Conservation (phyloP, 2,329 filamentous ascomycete species). For the Beauveria sp. region DNA sequence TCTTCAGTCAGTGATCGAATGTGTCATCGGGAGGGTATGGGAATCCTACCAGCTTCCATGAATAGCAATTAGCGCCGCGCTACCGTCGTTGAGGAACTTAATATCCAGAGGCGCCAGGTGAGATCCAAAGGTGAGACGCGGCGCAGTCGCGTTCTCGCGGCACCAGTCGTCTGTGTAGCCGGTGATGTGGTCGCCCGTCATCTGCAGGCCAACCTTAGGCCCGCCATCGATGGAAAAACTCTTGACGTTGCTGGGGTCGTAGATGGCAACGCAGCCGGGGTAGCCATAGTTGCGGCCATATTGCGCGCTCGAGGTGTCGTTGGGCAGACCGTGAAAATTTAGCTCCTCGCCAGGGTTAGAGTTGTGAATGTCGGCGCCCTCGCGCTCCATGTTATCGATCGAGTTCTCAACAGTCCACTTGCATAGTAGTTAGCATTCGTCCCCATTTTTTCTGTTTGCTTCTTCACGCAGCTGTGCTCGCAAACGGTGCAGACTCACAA, state of each 20-base stretch:
- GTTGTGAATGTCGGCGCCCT: slow-evolving; percentile 50
- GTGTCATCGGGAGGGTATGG: not conserved
- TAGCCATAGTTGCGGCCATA: slow-evolving; percentile 52
- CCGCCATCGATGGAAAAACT: slow-evolving; percentile 21
- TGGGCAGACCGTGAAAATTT: slow-evolving; percentile 58
- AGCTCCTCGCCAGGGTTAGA: slow-evolving; percentile 65
- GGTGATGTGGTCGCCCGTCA: slow-evolving; percentile 18
- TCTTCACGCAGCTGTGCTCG: not conserved
- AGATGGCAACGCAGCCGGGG: slow-evolving; percentile 54
- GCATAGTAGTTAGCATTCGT: not conserved
- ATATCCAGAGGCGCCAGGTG: slow-evolving; percentile 61
- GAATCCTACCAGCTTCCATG: slow-evolving; percentile 48
- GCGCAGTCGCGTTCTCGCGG: slow-evolving; percentile 15
- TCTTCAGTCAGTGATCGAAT: not conserved
- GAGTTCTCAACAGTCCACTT: slow-evolving; percentile 57
- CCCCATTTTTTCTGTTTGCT: not conserved
- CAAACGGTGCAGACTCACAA: slow-evolving; percentile 20
- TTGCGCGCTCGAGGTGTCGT: slow-evolving; percentile 14
- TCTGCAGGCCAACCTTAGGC: slow-evolving; percentile 16
- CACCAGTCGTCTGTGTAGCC: slow-evolving; percentile 19
- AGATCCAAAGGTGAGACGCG: slow-evolving; percentile 24
- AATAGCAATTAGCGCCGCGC: slow-evolving; percentile 52
- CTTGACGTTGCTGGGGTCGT: slow-evolving; percentile 29
- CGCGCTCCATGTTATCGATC: slow-evolving; percentile 50
- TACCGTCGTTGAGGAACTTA: slow-evolving; percentile 47